Percentiles rank a stretch among this genome's conserved stretches.
These are phyloP conservation scores for Exophiala calicioides DNA, from an alignment of 2,329 filamentous ascomycete species.

Conservation along the genomic window DNA sequence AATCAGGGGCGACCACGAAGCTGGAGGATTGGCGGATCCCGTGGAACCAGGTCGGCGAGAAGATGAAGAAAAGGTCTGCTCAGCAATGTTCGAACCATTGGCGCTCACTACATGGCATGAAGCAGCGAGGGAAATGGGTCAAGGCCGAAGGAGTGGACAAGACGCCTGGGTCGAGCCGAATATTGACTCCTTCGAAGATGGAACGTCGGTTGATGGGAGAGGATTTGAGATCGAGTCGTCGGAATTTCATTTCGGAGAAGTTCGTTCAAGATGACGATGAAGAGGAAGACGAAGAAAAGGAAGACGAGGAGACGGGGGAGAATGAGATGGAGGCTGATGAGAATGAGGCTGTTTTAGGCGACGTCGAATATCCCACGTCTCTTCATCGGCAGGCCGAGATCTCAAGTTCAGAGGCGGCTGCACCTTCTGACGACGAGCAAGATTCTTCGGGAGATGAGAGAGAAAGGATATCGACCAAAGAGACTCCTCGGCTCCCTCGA, in stretches of 20 bases:
- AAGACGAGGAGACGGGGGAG: slow-evolving; percentile 13
- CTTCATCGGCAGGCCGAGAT: too few species aligned
- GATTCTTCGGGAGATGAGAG: slow-evolving; percentile 20
- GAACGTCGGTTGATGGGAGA: slow-evolving; percentile 17
- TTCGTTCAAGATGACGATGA: slow-evolving; percentile 22
- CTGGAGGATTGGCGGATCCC: slow-evolving; percentile 33
- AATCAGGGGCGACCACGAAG: slow-evolving; percentile 30
- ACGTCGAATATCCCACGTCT: too few species aligned
- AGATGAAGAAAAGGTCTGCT: slow-evolving; percentile 27
- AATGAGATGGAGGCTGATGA: slow-evolving; percentile 10
- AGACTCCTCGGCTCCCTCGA: not conserved
- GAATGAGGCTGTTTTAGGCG: not conserved
- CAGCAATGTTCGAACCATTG: slow-evolving; percentile 33
- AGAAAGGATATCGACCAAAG: slow-evolving; percentile 1
- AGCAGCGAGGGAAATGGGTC: slow-evolving; percentile 20
- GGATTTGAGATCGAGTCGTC: not conserved
- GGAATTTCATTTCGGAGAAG: slow-evolving; percentile 13
- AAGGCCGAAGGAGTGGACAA: slow-evolving; percentile 19
- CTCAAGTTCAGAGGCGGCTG: too few species aligned
- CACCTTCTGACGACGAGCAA: slow-evolving; percentile 9
- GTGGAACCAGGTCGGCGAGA: slow-evolving; percentile 31
- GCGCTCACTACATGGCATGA: slow-evolving; percentile 24
- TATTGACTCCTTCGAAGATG: slow-evolving; percentile 27
- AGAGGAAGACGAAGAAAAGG: slow-evolving; percentile 15
- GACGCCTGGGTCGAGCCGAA: slow-evolving; percentile 14